Evolutionary conservation across 2,329 filamentous ascomycete genomes (phyloP).

Genomic region (Colletotrichum cuscutae): DNA sequence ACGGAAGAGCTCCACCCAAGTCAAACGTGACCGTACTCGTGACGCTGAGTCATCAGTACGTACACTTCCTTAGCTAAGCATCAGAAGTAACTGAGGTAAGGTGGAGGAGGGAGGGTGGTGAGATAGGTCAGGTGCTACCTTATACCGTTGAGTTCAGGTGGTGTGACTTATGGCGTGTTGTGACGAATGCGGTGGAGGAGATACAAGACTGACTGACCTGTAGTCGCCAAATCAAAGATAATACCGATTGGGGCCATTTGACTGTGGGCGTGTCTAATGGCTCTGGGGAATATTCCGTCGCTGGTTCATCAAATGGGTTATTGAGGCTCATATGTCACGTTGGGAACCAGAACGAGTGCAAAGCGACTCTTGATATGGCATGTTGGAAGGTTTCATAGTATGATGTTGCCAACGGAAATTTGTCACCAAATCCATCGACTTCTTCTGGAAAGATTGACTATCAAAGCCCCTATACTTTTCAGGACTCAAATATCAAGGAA

Average conservation of each 20-base stretch:
- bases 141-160: background rate
- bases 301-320: background rate
- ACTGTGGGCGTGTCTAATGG: background rate
- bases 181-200: background rate
- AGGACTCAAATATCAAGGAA: too few relatives aligned
- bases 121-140: too few relatives aligned
- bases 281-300: background rate
- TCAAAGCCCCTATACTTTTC: background rate
- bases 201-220: background rate
- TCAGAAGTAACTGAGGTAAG: background rate
- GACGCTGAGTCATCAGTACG: background rate
- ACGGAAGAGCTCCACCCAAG: background rate
- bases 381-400: background rate
- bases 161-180: background rate
- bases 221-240: background rate
- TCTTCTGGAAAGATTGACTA: background rate
- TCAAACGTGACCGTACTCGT: constrained; percentile 21
- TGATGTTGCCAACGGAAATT: background rate
- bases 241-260: background rate
- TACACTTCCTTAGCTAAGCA: background rate
- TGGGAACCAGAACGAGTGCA: background rate
- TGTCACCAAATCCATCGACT: background rate
- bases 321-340: background rate
- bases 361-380: background rate
- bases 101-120: background rate